Conservation (phyloP, 257 asterid genomes). For the Ophiorrhiza pumila region DNA sequence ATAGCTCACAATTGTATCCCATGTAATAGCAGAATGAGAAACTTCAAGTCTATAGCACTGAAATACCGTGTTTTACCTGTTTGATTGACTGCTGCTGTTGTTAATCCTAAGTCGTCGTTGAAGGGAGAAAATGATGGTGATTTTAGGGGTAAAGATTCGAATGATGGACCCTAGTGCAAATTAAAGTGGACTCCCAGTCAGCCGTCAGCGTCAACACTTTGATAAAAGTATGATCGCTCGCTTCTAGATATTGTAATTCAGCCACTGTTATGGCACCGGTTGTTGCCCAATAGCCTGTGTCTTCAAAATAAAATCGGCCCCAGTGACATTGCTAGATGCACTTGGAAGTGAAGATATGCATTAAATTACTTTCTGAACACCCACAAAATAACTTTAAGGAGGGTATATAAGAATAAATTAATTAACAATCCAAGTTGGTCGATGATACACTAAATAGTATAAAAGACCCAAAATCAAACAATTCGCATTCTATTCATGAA, state of each 20-base stretch:
- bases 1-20: too few species aligned
- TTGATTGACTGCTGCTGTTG: not conserved
- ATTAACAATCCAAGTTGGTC: too few species aligned
- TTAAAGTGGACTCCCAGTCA: slow-evolving; percentile 2
- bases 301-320: not conserved
- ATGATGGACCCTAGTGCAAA: slow-evolving; percentile 7
- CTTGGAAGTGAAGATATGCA: slow-evolving; percentile 7
- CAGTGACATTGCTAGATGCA: not conserved
- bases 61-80: slow-evolving; percentile 14
- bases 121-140: not conserved
- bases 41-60: too few species aligned
- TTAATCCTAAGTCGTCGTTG: not conserved
- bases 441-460: too few species aligned
- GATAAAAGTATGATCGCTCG: not conserved
- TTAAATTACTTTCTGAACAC: not conserved
- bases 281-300: not conserved
- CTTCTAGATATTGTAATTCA: too few species aligned
- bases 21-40: too few species aligned
- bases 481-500: too few species aligned
- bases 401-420: not conserved
- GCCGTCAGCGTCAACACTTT: slow-evolving; percentile 3
- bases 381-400: too few species aligned
- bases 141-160: not conserved
- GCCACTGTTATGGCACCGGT: too few species aligned
- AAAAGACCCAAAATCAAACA: too few species aligned